Evolutionary conservation across 208 protist genomes (phyloP).

Genomic region (Wallacemonas rigidus): DNA sequence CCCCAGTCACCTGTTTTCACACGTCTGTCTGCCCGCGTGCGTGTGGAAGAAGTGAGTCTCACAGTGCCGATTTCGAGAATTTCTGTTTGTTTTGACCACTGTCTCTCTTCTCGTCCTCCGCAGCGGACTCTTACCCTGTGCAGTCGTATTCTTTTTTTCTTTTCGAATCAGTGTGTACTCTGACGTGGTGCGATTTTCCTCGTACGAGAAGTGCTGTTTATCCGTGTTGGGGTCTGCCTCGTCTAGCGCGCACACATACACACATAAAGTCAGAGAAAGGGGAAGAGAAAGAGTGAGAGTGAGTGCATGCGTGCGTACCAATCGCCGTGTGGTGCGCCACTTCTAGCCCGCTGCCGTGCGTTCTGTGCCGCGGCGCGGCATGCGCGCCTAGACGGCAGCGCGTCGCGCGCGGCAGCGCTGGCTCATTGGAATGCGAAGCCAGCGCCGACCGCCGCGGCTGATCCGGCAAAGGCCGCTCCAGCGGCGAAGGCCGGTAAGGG

Average conservation of each 20-base stretch:
- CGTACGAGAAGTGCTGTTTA: too few relatives aligned
- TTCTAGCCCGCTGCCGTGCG: conserved; percentile 7
- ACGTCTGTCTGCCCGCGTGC: neutral
- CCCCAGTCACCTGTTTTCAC: neutral
- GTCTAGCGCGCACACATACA: too few relatives aligned
- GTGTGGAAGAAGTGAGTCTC: neutral
- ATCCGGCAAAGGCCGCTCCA: neutral
- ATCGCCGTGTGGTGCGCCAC: neutral
- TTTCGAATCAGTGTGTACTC: too few relatives aligned
- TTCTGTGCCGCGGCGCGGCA: neutral
- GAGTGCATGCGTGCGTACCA: conserved; percentile 1
- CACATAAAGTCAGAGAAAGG: too few relatives aligned
- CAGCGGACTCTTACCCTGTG: too few relatives aligned
- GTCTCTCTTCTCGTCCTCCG: too few relatives aligned
- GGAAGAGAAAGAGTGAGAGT: neutral
- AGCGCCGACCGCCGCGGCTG: neutral
- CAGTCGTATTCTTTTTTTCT: too few relatives aligned
- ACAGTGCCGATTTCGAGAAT: too few relatives aligned
- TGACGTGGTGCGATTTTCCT: too few relatives aligned
- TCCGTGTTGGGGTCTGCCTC: too few relatives aligned
- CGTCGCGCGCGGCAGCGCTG: conserved; percentile 44
- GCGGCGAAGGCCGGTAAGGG: conserved; percentile 46
- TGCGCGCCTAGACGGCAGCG: conserved; percentile 14
- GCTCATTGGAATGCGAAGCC: conserved; percentile 48
- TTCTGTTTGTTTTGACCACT: too few relatives aligned